Conservation (phyloP, 1,284 basidiomycete genomes). For the Mixia osmundae region DNA sequence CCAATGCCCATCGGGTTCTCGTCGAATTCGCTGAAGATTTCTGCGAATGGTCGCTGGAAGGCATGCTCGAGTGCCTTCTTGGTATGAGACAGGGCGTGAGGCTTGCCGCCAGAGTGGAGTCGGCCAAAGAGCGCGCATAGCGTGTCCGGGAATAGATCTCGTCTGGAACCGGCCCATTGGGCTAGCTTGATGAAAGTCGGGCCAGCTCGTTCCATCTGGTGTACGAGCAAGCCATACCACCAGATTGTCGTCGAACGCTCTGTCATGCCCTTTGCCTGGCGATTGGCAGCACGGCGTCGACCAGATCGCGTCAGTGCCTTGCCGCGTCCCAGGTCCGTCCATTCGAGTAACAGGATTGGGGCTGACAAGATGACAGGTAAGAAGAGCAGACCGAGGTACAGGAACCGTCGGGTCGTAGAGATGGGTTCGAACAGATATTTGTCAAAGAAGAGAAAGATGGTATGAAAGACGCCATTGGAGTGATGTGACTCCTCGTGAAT, state of each 20-base stretch:
- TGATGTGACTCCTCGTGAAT: too few species aligned
- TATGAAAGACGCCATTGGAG: not conserved
- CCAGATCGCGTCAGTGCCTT: conserved; percentile 21
- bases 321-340: conserved; percentile 20
- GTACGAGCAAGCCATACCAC: conserved; percentile 83
- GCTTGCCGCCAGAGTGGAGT: conserved; percentile 68
- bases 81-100: conserved; percentile 63
- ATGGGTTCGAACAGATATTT: conserved; percentile 56
- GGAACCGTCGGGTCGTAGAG: conserved; percentile 56
- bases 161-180: conserved; percentile 93
- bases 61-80: conserved; percentile 58
- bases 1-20: conserved; percentile 80
- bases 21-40: conserved; percentile 83
- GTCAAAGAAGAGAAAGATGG: conserved; percentile 9
- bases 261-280: too few species aligned
- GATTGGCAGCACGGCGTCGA: too few species aligned
- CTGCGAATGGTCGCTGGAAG: conserved; percentile 47
- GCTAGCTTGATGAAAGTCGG: conserved; percentile 97
- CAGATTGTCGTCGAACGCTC: conserved; percentile 38
- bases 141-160: conserved; percentile 80
- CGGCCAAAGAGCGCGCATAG: conserved; percentile 68
- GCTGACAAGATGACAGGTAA: conserved; percentile 59
- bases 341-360: conserved; percentile 60
- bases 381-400: conserved; percentile 63
- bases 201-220: conserved; percentile 78